Base-by-base conservation (phyloP, 2,329 filamentous ascomycete genomes). In the Elsinoe necatrix region DNA sequence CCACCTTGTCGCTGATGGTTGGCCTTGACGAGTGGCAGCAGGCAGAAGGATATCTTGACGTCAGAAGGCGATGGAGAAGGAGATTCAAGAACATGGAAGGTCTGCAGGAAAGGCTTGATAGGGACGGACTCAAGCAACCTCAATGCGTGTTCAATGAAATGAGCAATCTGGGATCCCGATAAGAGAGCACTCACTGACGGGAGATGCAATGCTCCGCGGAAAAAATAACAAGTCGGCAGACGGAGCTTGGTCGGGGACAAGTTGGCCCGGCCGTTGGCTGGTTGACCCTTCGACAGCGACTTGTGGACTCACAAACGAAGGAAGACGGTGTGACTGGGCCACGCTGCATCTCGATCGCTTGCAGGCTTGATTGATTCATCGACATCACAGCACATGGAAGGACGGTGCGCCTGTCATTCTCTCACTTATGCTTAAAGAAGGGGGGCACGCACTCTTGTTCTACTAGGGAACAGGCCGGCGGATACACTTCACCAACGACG, bases 241-340 rank as follows among this genome's bases (percentile, higher is more conserved):
- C 45, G 45, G 45, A 16, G 45, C 41, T 45, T 31, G 27, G 25
- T 31, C 45, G 45, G 48, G 31, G 8, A 6, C 14, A 12, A n/a
- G 39, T 50, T 50, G 25, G 7, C 27, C 48, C 48, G 48, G n/a
- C 48, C 48, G 48, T 52, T 39, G 31, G n/a, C 9, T 37, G 48
- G 31, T 34, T 34, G 25, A 25, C 25, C 34, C 34, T 6, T 37
- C 34, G 25, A 37, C 29, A 37, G 29, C 34, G 31, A 11, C 12
- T 23, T 18, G 20, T 18, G 23, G 8, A 5, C 25, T 25, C 12
- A 52, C 31, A 43, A 43, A 18, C 41, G 18, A n/a, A 23, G 9
- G 14, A 7, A 43, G 23, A 16, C 41, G 41, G 23, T n/a, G 14
- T 25, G 41, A 48, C 43, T 14, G 14, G 9, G 3, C 29, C 8